These are phyloP conservation scores for Botrytis medusae DNA, from an alignment of 2,329 filamentous ascomycete genomes.

Conservation along the genomic window DNA sequence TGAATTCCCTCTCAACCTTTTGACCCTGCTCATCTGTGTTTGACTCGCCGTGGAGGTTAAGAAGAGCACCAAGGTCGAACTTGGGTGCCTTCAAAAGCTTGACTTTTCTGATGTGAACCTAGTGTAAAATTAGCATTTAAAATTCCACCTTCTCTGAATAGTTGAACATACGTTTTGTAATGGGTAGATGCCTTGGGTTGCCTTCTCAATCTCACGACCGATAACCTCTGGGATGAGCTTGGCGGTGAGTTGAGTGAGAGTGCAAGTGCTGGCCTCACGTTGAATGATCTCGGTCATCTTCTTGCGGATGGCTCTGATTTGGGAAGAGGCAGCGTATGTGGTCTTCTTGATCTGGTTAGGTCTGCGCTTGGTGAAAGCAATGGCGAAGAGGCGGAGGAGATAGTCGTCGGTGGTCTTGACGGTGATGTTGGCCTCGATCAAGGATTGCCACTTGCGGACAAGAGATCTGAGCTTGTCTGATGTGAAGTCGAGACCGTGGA, in stretches of 20 bases:
- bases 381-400: slow-evolving; percentile 97
- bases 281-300: slow-evolving; percentile 99
- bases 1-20: slow-evolving; percentile 99
- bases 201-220: slow-evolving; percentile 99
- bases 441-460: slow-evolving; percentile 98
- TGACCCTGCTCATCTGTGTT: slow-evolving; percentile 93
- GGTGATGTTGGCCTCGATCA: slow-evolving; percentile 99
- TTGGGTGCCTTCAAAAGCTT: slow-evolving; percentile 99
- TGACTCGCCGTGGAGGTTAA: slow-evolving; percentile 97
- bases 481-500: slow-evolving; percentile 99
- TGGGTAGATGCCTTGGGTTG: slow-evolving; percentile 98
- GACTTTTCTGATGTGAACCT: slow-evolving; percentile 99
- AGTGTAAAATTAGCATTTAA: slow-evolving; percentile 41
- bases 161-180: slow-evolving; percentile 83
- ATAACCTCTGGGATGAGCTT: slow-evolving; percentile 99
- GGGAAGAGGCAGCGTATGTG: slow-evolving; percentile 94
- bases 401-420: slow-evolving; percentile 99
- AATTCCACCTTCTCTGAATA: background rate
- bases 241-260: slow-evolving; percentile 90
- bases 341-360: slow-evolving; percentile 99
- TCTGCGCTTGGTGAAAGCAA: slow-evolving; percentile 98
- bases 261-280: slow-evolving; percentile 92
- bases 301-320: slow-evolving; percentile 97
- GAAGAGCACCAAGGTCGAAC: slow-evolving; percentile 95
- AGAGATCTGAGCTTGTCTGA: slow-evolving; percentile 99